Base-by-base conservation (phyloP, 2,329 filamentous ascomycete genomes). In the Nigrospora osmanthi region DNA sequence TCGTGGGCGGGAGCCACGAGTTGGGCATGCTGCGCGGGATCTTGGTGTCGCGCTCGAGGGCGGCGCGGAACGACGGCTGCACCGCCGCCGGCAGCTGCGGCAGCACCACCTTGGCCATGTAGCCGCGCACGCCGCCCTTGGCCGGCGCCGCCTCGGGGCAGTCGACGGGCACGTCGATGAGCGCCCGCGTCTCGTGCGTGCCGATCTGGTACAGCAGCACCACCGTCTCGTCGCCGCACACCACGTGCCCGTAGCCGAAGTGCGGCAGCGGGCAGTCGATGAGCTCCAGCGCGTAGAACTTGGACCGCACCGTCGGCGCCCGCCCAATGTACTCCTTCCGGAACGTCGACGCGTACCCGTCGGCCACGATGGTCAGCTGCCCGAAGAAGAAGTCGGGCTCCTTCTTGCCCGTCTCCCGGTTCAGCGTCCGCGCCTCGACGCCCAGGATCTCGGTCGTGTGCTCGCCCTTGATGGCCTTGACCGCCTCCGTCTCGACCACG, bases 151-250 rank as follows among this genome's bases (percentile, higher is more conserved):
- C 90, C 15, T 82, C 81, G 9, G 88, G 81, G 2, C 87, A 73
- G 58, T 84, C 80, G 30, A 85, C 79, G 5, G 91, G 91, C 12
- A 97, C 81, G 62, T 97, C 90, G 57, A 97, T 80, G 17, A 98
- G 78, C 12, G 85, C 87, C 52, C 93, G 82, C 1, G 93, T 98
- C 69, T 97, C 93, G 68, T 86, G 90, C 5, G 88, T 86, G 59
- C 93, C 91, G 61, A 98, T 98, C 69, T 97, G 93, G 72, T 98
- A 98, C 47, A 98, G 78, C 19, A 98, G 81, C 32, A 95, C 81
- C 1, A 93, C 91, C 49, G 64, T 73, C 38, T 80, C 77, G 51
- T 87, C 78, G 56, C 84, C 84, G 50, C 98, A 85, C 44, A 96
- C 74, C 52, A 98, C 91, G 65, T 95, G 89, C 16, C 91, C 93